A percentile compares a stretch with the other conserved stretches of the same genome.
These are phyloP conservation scores for Eucalyptus urophylla DNA, from an alignment of 345 rosid genomes.

Conservation along the genomic window DNA sequence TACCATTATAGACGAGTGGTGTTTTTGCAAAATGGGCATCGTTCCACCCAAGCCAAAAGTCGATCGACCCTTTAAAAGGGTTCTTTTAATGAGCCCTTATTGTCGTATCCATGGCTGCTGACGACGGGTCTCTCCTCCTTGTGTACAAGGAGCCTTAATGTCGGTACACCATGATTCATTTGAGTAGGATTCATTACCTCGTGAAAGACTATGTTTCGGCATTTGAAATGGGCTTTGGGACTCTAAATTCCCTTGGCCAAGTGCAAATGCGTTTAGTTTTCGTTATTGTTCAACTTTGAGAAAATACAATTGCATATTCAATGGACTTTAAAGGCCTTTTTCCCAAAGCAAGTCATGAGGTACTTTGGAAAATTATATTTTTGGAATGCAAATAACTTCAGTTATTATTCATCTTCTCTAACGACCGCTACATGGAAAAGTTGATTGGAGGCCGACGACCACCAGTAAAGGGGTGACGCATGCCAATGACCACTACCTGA, in stretches of 20 bases:
- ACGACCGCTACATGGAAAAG: fast-evolving
- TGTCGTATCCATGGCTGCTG: neutral
- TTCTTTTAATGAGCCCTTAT: neutral
- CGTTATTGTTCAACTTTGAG: too few relatives aligned
- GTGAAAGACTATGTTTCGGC: neutral
- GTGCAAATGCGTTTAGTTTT: too few relatives aligned
- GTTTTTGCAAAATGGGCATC: neutral
- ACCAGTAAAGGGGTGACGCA: fast-evolving
- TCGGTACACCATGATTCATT: neutral
- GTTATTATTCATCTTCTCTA: too few relatives aligned
- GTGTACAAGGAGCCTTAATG: neutral
- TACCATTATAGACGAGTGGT: neutral
- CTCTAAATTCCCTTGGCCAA: too few relatives aligned
- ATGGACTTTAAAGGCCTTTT: too few relatives aligned
- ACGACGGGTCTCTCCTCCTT: neutral
- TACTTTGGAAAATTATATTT: fast-evolving
- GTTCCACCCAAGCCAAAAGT: neutral
- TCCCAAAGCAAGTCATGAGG: too few relatives aligned
- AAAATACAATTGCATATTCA: too few relatives aligned
- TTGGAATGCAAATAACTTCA: fast-evolving
- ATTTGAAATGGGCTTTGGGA: too few relatives aligned
- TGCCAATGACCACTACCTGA: fast-evolving
- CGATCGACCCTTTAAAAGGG: neutral
- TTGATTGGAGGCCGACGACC: fast-evolving
- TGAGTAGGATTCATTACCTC: neutral